These are phyloP conservation scores for Stramenopiles sp. DNA, from an alignment of 352 stramenopile species.

Conservation along the genomic window DNA sequence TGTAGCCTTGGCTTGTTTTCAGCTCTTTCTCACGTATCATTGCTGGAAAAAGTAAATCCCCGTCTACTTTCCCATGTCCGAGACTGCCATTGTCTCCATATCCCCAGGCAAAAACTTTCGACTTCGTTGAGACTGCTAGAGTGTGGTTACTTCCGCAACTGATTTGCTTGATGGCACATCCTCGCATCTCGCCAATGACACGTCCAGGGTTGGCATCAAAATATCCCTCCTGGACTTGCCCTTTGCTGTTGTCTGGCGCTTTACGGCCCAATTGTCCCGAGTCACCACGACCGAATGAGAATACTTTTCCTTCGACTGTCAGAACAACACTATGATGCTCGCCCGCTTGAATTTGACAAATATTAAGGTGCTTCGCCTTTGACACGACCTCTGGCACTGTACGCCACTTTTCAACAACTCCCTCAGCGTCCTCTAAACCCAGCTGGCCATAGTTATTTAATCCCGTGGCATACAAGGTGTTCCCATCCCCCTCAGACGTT, in stretches of 20 bases:
- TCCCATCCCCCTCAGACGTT: slow-evolving; percentile 10
- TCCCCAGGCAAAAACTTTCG: slow-evolving; percentile 62
- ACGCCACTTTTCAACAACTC: background rate
- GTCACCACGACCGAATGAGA: slow-evolving; percentile 71
- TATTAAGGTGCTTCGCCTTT: slow-evolving; percentile 26
- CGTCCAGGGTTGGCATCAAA: slow-evolving; percentile 15
- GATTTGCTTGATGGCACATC: slow-evolving; percentile 31
- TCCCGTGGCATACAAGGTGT: slow-evolving; percentile 61
- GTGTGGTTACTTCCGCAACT: slow-evolving; percentile 60
- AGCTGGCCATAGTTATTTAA: slow-evolving; percentile 92
- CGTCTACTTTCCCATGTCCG: slow-evolving; percentile 45
- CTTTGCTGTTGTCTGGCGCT: slow-evolving; percentile 37
- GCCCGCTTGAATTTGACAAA: slow-evolving; percentile 54
- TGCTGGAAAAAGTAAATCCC: slow-evolving; percentile 47
- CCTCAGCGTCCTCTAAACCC: slow-evolving; percentile 52
- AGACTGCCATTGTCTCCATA: slow-evolving; percentile 72
- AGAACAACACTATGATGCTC: slow-evolving; percentile 74
- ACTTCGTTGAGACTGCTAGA: slow-evolving; percentile 44
- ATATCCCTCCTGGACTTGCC: slow-evolving; percentile 33
- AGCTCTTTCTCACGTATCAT: slow-evolving; percentile 44
- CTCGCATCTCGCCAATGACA: background rate
- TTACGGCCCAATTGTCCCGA: slow-evolving; percentile 71
- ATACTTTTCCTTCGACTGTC: slow-evolving; percentile 58
- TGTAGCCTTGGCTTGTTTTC: background rate
- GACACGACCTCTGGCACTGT: slow-evolving; percentile 2